These are phyloP conservation scores for Adansonia madagascariensis DNA, from an alignment of 441 rosid genomes.

Conservation along the genomic window DNA sequence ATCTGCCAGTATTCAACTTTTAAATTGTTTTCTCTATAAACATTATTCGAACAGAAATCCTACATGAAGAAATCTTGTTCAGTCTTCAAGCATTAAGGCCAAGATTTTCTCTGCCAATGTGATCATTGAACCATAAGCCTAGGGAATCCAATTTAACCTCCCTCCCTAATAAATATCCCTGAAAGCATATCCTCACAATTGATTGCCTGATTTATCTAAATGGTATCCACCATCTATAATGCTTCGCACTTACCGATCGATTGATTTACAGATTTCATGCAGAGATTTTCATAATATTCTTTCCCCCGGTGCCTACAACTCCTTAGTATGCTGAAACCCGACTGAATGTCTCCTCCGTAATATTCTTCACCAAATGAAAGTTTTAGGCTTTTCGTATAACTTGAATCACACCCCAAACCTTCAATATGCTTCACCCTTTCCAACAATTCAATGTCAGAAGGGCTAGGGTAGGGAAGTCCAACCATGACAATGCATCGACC, in stretches of 20 bases:
- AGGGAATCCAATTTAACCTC: not conserved
- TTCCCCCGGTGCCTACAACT: constrained; percentile 80
- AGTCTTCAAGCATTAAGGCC: not conserved
- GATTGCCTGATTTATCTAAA: too few species aligned
- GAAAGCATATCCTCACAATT: not conserved
- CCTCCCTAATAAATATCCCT: not conserved
- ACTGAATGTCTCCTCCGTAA: constrained; percentile 56
- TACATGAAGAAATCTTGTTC: constrained; percentile 2
- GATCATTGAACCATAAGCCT: not conserved
- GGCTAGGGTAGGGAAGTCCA: constrained; percentile 95
- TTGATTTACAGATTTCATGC: constrained; percentile 98
- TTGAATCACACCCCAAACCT: constrained; percentile 66
- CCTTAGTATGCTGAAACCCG: constrained; percentile 71
- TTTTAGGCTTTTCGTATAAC: constrained; percentile 36
- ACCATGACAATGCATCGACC: constrained; percentile 95
- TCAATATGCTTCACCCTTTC: constrained; percentile 92
- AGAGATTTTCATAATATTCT: constrained; percentile 90
- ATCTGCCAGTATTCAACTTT: not conserved
- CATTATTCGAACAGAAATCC: constrained; percentile 2
- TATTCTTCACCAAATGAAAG: constrained; percentile 46
- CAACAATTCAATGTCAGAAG: constrained; percentile 75
- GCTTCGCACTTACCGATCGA: constrained; percentile 70
- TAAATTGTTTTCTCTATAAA: not conserved
- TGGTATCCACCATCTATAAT: constrained; percentile 4
- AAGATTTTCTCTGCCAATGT: not conserved